phyloP scores from a whole-genome alignment of 768 basidiomycete species.

The Podaxis sp. region DNA sequence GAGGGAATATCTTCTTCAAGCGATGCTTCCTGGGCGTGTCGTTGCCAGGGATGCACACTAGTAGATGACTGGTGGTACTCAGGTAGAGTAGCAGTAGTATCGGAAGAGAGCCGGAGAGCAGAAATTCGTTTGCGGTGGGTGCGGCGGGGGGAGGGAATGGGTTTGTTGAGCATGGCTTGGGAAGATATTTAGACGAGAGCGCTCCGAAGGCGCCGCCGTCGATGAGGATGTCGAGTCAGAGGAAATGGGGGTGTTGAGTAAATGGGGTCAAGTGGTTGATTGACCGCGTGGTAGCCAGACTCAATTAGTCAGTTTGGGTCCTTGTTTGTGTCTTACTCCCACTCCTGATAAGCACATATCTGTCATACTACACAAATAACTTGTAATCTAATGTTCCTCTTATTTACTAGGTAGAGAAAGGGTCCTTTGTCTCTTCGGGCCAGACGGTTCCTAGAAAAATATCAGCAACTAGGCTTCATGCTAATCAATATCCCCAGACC shows the following conservation, averaged over 20 bases:
- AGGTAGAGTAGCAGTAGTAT: constrained; percentile 64
- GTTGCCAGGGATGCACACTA: constrained; percentile 10
- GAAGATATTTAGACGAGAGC: constrained; percentile 6
- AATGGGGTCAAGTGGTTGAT: constrained; percentile 24
- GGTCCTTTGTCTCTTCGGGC: neutral
- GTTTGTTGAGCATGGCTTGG: constrained; percentile 22
- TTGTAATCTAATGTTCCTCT: neutral
- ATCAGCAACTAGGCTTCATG: neutral
- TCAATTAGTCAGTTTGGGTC: constrained; percentile 1
- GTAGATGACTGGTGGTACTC: constrained; percentile 44
- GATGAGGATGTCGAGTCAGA: constrained; percentile 9
- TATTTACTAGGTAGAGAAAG: neutral
- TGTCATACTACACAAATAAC: neutral
- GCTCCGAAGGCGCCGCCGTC: constrained; percentile 21
- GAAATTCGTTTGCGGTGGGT: constrained; percentile 60
- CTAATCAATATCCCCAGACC: neutral
- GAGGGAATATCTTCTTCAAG: constrained; percentile 31
- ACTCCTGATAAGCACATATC: neutral
- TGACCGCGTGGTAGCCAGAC: constrained; percentile 18
- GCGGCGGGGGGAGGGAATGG: constrained; percentile 24
- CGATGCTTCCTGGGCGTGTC: constrained; percentile 1
- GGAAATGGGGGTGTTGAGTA: neutral
- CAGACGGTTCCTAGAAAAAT: neutral
- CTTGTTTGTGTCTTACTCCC: neutral
- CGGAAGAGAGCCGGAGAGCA: constrained; percentile 57